Evolutionary conservation across 305 asterid genomes (phyloP).

Genomic region (Plantago lanceolata): DNA sequence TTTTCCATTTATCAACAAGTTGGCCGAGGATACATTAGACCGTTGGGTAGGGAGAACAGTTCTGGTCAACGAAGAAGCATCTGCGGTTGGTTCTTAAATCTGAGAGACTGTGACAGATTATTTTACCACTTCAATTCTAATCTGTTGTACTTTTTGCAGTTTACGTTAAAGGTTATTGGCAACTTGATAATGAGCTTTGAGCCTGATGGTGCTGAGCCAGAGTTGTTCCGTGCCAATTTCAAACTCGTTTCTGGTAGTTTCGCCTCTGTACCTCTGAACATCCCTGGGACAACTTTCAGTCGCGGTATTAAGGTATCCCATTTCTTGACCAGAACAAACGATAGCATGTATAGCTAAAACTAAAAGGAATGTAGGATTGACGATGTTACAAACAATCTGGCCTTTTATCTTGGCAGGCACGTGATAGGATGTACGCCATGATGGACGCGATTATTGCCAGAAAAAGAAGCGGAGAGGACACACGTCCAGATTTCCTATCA

Average conservation of each 20-base stretch:
- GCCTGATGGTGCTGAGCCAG: constrained; percentile 73
- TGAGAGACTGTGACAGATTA: not conserved
- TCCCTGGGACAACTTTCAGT: constrained; percentile 76
- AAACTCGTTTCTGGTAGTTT: constrained; percentile 68
- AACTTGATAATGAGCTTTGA: constrained; percentile 85
- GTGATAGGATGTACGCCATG: constrained; percentile 74
- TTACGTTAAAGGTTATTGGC: constrained; percentile 76
- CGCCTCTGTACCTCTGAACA: constrained; percentile 61
- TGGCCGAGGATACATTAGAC: constrained; percentile 63
- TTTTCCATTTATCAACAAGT: constrained; percentile 59
- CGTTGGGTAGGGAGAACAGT: constrained; percentile 45
- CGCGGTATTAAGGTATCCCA: constrained; percentile 62
- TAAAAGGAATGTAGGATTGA: not conserved
- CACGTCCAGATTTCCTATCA: constrained; percentile 61
- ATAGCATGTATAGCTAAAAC: not conserved
- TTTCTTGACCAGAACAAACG: not conserved
- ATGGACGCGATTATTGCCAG: constrained; percentile 54
- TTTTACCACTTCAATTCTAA: not conserved
- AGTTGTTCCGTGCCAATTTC: constrained; percentile 66
- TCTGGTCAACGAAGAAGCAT: constrained; percentile 66
- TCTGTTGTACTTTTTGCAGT: constrained; percentile 37
- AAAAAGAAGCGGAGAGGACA: constrained; percentile 48
- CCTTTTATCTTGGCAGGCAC: constrained; percentile 46
- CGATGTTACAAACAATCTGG: not conserved
- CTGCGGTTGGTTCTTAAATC: constrained; percentile 45